phyloP scores from a whole-genome alignment of 768 basidiomycete genomes.

The Agaricus subrufescens region DNA sequence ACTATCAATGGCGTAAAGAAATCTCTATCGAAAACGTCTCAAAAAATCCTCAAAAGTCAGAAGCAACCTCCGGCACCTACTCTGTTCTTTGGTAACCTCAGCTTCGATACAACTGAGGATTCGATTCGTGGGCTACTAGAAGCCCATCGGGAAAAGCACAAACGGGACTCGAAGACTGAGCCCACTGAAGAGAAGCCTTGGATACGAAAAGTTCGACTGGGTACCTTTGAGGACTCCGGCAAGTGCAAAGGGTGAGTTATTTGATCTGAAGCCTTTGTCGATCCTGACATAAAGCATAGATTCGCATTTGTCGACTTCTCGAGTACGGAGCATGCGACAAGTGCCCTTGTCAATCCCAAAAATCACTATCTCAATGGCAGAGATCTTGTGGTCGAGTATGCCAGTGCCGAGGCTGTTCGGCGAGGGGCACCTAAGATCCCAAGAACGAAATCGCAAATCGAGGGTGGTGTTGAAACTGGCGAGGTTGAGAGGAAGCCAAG shows the following conservation, averaged over 20 bases:
- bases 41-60: conserved; percentile 72
- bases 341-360: conserved; percentile 73
- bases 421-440: conserved; percentile 57
- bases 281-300: conserved; percentile 32
- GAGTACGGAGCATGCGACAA: conserved; percentile 71
- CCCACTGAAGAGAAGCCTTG: conserved; percentile 14
- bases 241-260: conserved; percentile 87
- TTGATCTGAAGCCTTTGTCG: not conserved
- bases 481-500: conserved; percentile 1
- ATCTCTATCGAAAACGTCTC: conserved; percentile 61
- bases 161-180: conserved; percentile 22
- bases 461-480: conserved; percentile 11
- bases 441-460: conserved; percentile 11
- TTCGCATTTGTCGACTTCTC: conserved; percentile 95
- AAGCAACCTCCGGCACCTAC: conserved; percentile 83
- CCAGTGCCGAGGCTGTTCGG: conserved; percentile 83
- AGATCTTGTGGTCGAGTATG: conserved; percentile 83
- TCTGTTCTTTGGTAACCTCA: conserved; percentile 90
- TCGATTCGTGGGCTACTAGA: conserved; percentile 72
- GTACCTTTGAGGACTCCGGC: conserved; percentile 95
- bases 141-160: conserved; percentile 43
- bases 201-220: conserved; percentile 59
- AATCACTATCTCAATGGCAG: conserved; percentile 85
- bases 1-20: conserved; percentile 27
- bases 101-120: conserved; percentile 83